A percentile compares a stretch with the other conserved stretches of the same genome.
Conservation (phyloP, 768 basidiomycete genomes). For the Podaxis sp. region DNA sequence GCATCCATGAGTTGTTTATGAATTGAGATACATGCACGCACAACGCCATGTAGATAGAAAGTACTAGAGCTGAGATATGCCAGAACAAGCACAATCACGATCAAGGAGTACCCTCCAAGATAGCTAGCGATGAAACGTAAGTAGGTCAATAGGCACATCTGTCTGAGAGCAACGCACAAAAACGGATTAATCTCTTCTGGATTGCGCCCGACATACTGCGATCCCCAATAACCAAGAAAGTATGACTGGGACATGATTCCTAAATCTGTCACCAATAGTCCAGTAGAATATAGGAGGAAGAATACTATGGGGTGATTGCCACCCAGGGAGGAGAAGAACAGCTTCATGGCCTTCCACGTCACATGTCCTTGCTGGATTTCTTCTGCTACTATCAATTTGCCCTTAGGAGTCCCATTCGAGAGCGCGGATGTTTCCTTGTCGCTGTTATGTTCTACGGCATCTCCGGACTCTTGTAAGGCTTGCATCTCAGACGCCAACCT, state of each 20-base stretch:
- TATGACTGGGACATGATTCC: slow-evolving; percentile 32
- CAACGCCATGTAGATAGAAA: slow-evolving; percentile 45
- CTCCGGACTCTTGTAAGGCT: slow-evolving; percentile 23
- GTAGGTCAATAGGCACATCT: slow-evolving; percentile 30
- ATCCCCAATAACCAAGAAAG: slow-evolving; percentile 46
- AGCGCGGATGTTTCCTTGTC: slow-evolving; percentile 15
- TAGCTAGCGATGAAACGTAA: slow-evolving; percentile 37
- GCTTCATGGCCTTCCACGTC: slow-evolving; percentile 43
- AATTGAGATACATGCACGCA: slow-evolving; percentile 55
- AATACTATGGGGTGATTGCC: slow-evolving; percentile 31
- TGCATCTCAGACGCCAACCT: slow-evolving; percentile 30
- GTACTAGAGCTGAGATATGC: slow-evolving; percentile 34
- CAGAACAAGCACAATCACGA: slow-evolving; percentile 17
- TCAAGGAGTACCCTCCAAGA: slow-evolving; percentile 28
- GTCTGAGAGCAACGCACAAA: slow-evolving; percentile 32
- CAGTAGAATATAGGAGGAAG: slow-evolving; percentile 25
- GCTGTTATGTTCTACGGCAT: slow-evolving; percentile 24
- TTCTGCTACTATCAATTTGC: slow-evolving; percentile 61
- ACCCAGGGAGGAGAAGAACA: slow-evolving; percentile 34
- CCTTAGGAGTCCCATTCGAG: slow-evolving; percentile 28
- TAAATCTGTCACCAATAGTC: slow-evolving; percentile 25
- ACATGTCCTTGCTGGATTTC: slow-evolving; percentile 59
- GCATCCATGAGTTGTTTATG: slow-evolving; percentile 52
- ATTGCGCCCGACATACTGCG: slow-evolving; percentile 31
- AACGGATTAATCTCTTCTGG: slow-evolving; percentile 25